Base-by-base conservation (phyloP, 2,329 filamentous ascomycete genomes). In the Aspergillus spinulosporus region DNA sequence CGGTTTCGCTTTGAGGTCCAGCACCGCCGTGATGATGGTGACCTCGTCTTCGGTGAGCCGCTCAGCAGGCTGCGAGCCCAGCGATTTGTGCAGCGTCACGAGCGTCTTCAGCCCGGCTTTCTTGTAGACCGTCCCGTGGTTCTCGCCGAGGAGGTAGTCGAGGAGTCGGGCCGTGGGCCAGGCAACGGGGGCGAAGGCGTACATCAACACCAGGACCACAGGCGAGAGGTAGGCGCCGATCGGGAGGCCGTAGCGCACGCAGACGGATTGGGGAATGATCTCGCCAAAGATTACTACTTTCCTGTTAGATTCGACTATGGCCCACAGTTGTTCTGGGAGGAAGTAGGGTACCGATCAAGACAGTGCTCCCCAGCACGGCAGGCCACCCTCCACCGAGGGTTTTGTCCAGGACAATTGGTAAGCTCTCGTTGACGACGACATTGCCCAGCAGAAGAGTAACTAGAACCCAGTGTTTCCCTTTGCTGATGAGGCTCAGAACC, bases 151-250 rank as follows among this genome's bases (percentile, higher is more conserved):
- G 5, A 97, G 83, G 76, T 85, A 91, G 75, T 99, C 94, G 67
- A 99, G 88, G 15, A 99, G 84, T 75, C 97, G 96, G 15, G 94
- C 94, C 4, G 91, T 95, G 2, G 94, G 94, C 88, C 91, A 99
- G 45, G 93, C 92, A 48, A 97, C 80, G 2, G 92, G 92, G 5
- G 89, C 86, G 78, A 95, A 87, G 59, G 96, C 72, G 76, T 92
- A 97, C 94, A 99, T 99, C 64, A 99, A 83, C 26, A 80, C 75
- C 15, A 96, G 82, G 47, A 99, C 94, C 52, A 90, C 87, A 54
- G 90, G 92, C 50, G 92, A 87, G 88, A 96, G 94, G 81, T 87
- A 93, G 36, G 93, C 92, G 57, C 94, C 94, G 67, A 99, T 97
- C 49, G 90, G 91, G 7, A 99, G 84, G 52, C 94, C 94, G 72